These are phyloP conservation scores for Cairneyella variabilis DNA, from an alignment of 495 filamentous ascomycete species.

Conservation along the genomic window DNA sequence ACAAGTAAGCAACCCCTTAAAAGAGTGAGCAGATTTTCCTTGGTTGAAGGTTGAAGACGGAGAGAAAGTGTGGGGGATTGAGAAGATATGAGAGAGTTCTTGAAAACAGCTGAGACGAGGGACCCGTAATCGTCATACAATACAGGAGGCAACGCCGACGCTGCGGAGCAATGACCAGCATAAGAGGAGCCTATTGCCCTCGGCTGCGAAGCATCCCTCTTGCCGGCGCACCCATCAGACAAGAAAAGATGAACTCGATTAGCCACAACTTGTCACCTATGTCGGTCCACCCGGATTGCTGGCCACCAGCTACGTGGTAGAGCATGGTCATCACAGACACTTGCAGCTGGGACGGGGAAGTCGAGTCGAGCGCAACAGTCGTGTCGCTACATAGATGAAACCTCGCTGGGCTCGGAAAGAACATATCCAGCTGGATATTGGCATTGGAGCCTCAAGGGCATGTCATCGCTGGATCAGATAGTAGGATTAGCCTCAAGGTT, in stretches of 20 bases:
- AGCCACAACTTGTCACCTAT: neutral
- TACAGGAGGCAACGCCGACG: constrained; percentile 8
- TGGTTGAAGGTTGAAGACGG: neutral
- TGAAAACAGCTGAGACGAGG: constrained; percentile 11
- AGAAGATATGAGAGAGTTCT: constrained; percentile 26
- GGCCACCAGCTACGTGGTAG: no score
- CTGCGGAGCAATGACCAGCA: constrained; percentile 7
- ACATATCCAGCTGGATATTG: neutral
- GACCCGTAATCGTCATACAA: neutral
- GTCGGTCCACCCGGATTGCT: no score
- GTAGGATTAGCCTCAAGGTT: neutral
- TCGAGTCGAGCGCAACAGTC: no score
- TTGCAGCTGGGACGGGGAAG: neutral
- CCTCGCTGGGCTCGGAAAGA: neutral
- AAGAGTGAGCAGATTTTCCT: constrained; percentile 12
- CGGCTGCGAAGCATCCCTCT: neutral
- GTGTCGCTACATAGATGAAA: neutral
- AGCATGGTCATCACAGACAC: no score
- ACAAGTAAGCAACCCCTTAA: neutral
- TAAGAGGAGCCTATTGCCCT: constrained; percentile 8
- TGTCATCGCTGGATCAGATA: neutral
- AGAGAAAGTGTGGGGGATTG: constrained; percentile 14
- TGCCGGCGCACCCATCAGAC: neutral
- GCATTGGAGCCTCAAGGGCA: neutral
- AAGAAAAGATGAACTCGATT: neutral